Percentiles rank a stretch among this genome's conserved stretches.
Evolutionary conservation across 169 alveolate species (phyloP).

Genomic region (Eimeria necatrix): DNA sequence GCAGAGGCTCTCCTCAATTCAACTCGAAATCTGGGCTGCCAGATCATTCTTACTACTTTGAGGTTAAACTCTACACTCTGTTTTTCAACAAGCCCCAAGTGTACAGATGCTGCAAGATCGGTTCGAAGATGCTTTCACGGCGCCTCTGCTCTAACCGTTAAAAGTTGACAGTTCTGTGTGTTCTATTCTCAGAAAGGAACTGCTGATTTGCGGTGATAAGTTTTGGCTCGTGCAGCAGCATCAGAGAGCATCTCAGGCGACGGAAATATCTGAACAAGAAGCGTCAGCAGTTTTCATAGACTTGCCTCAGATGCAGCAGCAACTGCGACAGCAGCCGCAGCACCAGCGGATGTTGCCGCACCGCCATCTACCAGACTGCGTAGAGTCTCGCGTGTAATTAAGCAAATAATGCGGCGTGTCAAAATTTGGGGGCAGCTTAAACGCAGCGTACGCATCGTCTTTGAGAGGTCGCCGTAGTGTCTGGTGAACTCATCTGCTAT

Average conservation of each 20-base stretch:
- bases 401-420: no score
- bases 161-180: not conserved
- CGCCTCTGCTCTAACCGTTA: no score
- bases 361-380: no score
- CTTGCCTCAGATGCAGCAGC: not conserved
- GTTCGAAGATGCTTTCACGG: no score
- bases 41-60: slow-evolving; percentile 56
- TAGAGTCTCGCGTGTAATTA: no score
- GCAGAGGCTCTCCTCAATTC: slow-evolving; percentile 5
- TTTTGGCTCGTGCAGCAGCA: not conserved
- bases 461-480: no score
- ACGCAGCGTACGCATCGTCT: no score
- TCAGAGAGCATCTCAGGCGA: not conserved
- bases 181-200: not conserved
- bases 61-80: not conserved
- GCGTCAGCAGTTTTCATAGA: slow-evolving; percentile 4
- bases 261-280: not conserved
- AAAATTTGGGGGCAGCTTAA: no score
- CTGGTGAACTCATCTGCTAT: no score
- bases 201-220: not conserved
- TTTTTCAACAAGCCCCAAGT: not conserved
- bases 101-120: not conserved
- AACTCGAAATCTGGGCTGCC: not conserved
- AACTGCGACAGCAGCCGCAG: not conserved
- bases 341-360: no score